Conservation (phyloP, 305 asterid species). For the Solanum hybrid region DNA sequence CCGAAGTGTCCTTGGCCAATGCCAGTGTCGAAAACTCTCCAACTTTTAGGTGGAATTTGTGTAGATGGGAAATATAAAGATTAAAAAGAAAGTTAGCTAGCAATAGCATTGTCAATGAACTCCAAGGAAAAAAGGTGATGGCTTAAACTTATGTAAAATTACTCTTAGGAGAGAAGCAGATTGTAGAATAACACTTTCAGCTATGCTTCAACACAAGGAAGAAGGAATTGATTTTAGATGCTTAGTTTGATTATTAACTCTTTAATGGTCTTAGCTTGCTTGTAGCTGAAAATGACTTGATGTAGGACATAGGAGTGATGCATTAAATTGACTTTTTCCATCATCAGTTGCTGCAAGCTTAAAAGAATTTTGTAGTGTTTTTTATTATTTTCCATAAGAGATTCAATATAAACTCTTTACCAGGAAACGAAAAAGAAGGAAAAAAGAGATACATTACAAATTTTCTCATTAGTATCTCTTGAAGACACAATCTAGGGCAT, state of each 20-base stretch:
- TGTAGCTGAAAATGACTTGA: background rate
- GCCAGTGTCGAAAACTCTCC: background rate
- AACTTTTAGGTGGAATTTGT: background rate
- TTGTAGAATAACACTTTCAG: background rate
- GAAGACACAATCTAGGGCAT: background rate
- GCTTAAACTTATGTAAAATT: background rate
- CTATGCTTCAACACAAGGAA: background rate
- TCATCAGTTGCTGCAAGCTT: background rate
- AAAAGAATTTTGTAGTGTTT: background rate
- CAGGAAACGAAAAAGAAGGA: background rate
- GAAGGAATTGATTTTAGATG: background rate
- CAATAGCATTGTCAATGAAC: background rate
- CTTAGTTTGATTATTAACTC: background rate
- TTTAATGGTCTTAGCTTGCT: background rate
- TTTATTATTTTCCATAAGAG: background rate
- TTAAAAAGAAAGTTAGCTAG: background rate
- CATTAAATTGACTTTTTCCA: background rate
- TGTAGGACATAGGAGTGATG: background rate
- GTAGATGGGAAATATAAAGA: background rate
- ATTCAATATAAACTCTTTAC: background rate
- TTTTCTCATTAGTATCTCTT: background rate
- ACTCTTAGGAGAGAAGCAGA: background rate
- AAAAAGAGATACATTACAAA: background rate
- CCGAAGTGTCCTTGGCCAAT: background rate
- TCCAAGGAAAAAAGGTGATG: background rate